Evolutionary conservation across 495 filamentous ascomycete genomes (phyloP), one percentile per base, ranked within the genome.

Genomic region (Hypoxylon lenormandii): DNA sequence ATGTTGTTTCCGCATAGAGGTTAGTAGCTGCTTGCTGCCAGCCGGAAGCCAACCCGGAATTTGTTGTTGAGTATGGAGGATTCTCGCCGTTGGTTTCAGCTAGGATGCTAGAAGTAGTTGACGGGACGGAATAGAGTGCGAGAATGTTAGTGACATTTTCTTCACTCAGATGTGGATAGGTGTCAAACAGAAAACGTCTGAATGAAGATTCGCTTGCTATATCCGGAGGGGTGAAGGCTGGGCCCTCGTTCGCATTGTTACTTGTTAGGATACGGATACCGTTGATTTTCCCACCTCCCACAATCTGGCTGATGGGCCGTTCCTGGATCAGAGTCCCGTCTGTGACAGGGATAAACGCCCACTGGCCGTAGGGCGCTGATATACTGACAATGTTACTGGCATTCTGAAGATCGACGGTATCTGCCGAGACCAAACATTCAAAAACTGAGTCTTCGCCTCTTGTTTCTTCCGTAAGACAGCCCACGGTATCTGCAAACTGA

Each of bases 1-100:
- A 88, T 7, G 83, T 85, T 4, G 83, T 79, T 74, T 90, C 87
- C 36, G 82, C 83, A 47, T 86, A 88, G 38, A 89, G 76, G 58
- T 87, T 85, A 45, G 78, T 75, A 5, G 66, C 72, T 23, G 68
- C 69, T 50, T 78, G 76, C 16, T 78, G 67, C 76, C 76, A 78
- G 16, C 76, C 76, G 10, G 28, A 38, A 4, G 69, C 74, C 47
- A 42, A 75, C 30, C 61, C 61, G 7, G 74, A 76, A 15, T 72
- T 73, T 0, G 70, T 76, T 3, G 76, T 78, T 37, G 76, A 72
- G 54, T 60, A 78, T 7, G 78, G 78, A 1, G 73, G 63, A 5
- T 58, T 49, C 4, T 72, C 36, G 18, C 72, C 71, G 40, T 79
- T 53, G 15, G 78, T 75, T 33, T 77, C 69, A 38, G 60, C 58